A percentile compares a stretch with the other conserved stretches of the same genome.
phyloP scores from a whole-genome alignment of 2,329 filamentous ascomycete species.

The Cercospora zeina region DNA sequence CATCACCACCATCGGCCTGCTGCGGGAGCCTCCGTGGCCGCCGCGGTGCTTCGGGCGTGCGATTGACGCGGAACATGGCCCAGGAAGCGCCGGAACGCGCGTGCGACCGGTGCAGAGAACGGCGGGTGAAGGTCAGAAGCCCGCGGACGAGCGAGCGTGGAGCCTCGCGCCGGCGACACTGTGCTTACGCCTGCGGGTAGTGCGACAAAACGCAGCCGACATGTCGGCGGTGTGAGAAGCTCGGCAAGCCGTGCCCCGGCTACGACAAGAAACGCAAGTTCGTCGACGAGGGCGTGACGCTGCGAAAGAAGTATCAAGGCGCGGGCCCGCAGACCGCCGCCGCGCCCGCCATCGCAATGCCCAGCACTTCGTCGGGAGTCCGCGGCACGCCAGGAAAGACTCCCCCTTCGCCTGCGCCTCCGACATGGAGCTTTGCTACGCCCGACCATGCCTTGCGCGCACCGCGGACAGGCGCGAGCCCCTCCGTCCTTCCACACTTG shows the following conservation, averaged over 20 bases:
- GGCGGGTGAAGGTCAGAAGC: slow-evolving; percentile 38
- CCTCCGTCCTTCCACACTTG: slow-evolving; percentile 1
- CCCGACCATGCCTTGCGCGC: slow-evolving; percentile 1
- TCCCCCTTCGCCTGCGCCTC: slow-evolving; percentile 2
- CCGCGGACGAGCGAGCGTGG: background rate
- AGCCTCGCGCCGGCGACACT: background rate
- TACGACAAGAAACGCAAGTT: slow-evolving; percentile 43
- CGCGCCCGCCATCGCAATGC: slow-evolving; percentile 8
- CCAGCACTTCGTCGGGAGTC: background rate
- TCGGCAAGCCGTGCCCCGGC: slow-evolving; percentile 40
- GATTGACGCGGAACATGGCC: slow-evolving; percentile 26
- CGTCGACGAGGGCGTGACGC: slow-evolving; percentile 39
- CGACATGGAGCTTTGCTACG: background rate
- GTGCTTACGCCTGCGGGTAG: slow-evolving; percentile 21
- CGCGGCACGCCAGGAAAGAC: background rate
- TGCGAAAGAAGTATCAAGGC: slow-evolving; percentile 38
- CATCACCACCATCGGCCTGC: background rate
- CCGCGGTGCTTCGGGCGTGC: slow-evolving; percentile 10
- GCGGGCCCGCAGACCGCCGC: slow-evolving; percentile 9
- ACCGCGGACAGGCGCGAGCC: background rate
- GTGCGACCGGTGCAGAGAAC: slow-evolving; percentile 41
- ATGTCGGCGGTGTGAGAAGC: slow-evolving; percentile 40
- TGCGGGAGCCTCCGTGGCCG: background rate
- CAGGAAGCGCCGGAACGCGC: slow-evolving; percentile 36
- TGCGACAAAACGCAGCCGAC: slow-evolving; percentile 39